Base-by-base conservation (phyloP, 257 asterid species). In the Petunia secreta region DNA sequence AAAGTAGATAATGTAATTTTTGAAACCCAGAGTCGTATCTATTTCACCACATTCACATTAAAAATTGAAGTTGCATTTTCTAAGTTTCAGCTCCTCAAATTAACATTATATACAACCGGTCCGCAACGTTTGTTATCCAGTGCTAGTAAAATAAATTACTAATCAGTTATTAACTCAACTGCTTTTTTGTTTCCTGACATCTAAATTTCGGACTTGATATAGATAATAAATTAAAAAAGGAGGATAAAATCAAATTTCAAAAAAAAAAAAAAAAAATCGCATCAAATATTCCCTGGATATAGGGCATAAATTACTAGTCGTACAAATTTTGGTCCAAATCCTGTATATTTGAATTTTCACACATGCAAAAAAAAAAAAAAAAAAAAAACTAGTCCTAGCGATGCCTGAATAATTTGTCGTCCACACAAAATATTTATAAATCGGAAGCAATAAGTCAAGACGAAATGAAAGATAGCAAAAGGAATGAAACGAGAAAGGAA, bases 401-500 rank as follows among this genome's bases (percentile, higher is more conserved):
- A 39, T 57, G 40, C 38, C 54, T 52, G 52, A 68, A 52, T 36
- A 37, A 52, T 9, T 58, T 58, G 59, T 37, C 63, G 66, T 66
- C 63, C 67, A 80, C 67, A 77, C 44, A 46, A 77, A 82, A 52
- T 57, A 15, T 4, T 14, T 11, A 67, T 6, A 4, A 11, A 69
- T 6, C 46, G 14, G 59, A 73, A 52, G 43, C 65, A 54, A 80
- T 40, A 79, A 83, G 83, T 82, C 88, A 73, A 83, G 77, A 77
- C 59, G 62, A 83, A 91, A 83, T 85, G 83, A 86, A 79, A 85
- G 77, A 64, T 1, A 53, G 41, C 41, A 57, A 82, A 53, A 62
- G 83, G 39, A 75, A 63, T 38, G 80, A 65, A 87, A 89, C 86
- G 80, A 84, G 87, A 63, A 65, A 63, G 25, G 43, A 57, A 82